phyloP scores from a whole-genome alignment of 2,329 filamentous ascomycete species.

The Raffaelea ambrosiae region DNA sequence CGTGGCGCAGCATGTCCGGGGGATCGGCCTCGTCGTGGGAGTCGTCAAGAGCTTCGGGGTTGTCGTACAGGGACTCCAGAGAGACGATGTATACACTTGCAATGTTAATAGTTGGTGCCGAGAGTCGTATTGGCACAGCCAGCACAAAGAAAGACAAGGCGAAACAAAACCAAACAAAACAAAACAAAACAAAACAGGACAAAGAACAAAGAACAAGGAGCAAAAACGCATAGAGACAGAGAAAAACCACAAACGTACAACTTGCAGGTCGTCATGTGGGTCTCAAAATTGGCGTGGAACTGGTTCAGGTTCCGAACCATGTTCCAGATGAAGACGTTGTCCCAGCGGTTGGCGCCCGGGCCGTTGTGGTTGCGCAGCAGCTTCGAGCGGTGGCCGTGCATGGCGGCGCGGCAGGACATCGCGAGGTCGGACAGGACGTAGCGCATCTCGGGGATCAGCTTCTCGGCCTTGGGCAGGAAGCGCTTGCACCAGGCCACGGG shows the following conservation, averaged over 20 bases:
- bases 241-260: not conserved
- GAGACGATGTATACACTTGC: slow-evolving; percentile 4
- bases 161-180: too few relatives aligned
- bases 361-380: slow-evolving; percentile 1
- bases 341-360: slow-evolving; percentile 1
- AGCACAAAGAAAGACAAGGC: too few relatives aligned
- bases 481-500: slow-evolving; percentile 2
- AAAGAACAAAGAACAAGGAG: too few relatives aligned
- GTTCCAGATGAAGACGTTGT: not conserved
- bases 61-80: not conserved
- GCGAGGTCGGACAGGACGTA: not conserved
- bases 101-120: too few relatives aligned
- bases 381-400: not conserved
- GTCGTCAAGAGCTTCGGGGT: not conserved
- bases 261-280: slow-evolving; percentile 4
- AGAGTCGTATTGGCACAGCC: too few relatives aligned
- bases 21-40: not conserved
- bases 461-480: slow-evolving; percentile 2
- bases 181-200: too few relatives aligned
- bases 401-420: not conserved
- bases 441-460: slow-evolving; percentile 1
- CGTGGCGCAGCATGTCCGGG: not conserved
- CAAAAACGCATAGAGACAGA: too few relatives aligned
- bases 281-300: not conserved
- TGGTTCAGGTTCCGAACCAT: not conserved